Evolutionary conservation across 2,329 filamentous ascomycete species (phyloP), one percentile per base, ranked within the genome.

Genomic region (Stemphylium vesicarium): DNA sequence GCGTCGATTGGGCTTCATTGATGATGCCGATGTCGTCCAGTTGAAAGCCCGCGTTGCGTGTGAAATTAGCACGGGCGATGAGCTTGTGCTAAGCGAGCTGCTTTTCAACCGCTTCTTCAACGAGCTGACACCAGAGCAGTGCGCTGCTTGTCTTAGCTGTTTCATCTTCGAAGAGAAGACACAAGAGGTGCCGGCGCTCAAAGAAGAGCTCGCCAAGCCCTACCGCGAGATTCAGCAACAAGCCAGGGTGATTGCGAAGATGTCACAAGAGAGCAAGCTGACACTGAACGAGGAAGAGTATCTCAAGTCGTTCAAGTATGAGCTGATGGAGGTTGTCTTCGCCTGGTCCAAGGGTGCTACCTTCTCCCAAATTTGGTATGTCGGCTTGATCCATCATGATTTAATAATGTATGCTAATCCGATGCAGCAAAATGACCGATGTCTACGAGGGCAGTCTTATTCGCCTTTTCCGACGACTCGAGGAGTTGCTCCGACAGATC

Each of bases 101-200:
- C 84, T 99, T 0, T 98, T 99, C 77, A 96, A 98, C 75, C 87
- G 93, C 35, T 98, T 97, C 83, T 99, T 99, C 84, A 99, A 98
- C 73, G 93, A 97, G 71, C 81, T 98, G 38, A 88, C 88, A 0
- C 92, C 95, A 0, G 94, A 98, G 75, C 85, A 94, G 63, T 91
- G 89, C 66, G 95, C 95, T 1, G 85, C 94, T 0, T 86, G 93
- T 5, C 83, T 99, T 55, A 96, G 91, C 67, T 93, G 91, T 71
- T 98, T 99, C 79, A 95, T 99, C 62, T 97, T 98, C 65, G 96
- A 99, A 72, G 95, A 99, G 79, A 96, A 96, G 81, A 88, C 91
- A 42, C 90, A 94, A 66, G 87, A 93, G 11, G 80, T 86, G 3
- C 84, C 86, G 12, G 67, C 78, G 6, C 81, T 97, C 43, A 89